Evolutionary conservation across 805 yeast genomes (phyloP), one percentile per base, ranked within the genome.

Genomic region (Candida alai): DNA sequence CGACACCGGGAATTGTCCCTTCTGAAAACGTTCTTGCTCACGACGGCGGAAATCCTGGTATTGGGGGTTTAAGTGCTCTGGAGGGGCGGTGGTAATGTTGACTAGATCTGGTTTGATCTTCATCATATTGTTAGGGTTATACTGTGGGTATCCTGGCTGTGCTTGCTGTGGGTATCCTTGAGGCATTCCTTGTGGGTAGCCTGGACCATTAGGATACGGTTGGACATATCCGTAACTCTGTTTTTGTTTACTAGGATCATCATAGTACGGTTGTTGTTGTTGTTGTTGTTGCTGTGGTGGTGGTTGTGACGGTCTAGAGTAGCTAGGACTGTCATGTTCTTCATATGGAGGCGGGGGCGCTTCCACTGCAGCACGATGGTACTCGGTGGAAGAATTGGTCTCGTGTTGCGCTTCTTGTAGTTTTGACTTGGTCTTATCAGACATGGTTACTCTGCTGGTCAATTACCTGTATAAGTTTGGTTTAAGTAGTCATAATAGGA

Each of bases 81-180:
- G 64, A 19, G 60, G 58, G 3, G 70, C 62, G 34, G 48, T 51
- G 1, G 64, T 45, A 16, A 65, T 65, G 42, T 65, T 59, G n/a
- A 62, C 64, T 36, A 45, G 38, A 15, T 40, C 37, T 3, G 68
- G 65, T 4, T 58, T 42, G 4, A 63, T 57, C 21, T 48, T 47
- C 30, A 53, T 53, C 4, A 52, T 58, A 33, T 54, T 51, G 43
- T 43, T 40, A 4, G 52, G 54, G 34, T 51, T 49, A 32, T 51
- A 48, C n/a, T 14, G 14, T 24, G 30, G 28, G 24, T 32, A 34
- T 19, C 18, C 35, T 19, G 14, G 19, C 6, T 6, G 20, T 12
- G 19, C 17, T 13, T 24, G 35, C 10, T 23, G 19, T 30, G 36
- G 34, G 11, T 24, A 6, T 23, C 25, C 34, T 19, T 19, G 31